Percentiles rank a stretch among this genome's conserved stretches.
Evolutionary conservation across 768 basidiomycete genomes (phyloP).

Genomic region (Tylopilus intermedius): DNA sequence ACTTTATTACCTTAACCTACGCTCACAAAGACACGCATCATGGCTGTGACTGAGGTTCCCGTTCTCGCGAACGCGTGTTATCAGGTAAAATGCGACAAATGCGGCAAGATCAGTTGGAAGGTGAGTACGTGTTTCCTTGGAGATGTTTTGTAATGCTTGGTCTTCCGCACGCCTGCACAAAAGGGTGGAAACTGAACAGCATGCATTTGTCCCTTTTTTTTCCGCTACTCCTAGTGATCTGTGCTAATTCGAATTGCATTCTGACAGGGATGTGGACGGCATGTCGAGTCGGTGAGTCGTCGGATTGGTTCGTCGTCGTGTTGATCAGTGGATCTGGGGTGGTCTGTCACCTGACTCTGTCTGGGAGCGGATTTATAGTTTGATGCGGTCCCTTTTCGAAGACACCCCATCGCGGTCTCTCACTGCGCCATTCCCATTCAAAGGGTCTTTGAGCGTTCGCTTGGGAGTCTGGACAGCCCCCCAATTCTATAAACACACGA

Average conservation of each 20-base stretch:
- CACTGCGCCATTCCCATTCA: conserved; percentile 18
- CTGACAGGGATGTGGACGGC: conserved; percentile 63
- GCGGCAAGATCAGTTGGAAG: conserved; percentile 69
- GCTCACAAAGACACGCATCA: conserved; percentile 17
- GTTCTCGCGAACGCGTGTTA: conserved; percentile 52
- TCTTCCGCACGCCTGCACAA: conserved; percentile 10
- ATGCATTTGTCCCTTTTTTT: conserved; percentile 8
- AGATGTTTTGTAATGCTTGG: conserved; percentile 16
- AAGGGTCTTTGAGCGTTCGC: conserved; percentile 16
- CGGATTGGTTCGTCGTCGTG: conserved; percentile 9
- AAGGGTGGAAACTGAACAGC: conserved; percentile 6
- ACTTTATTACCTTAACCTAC: conserved; percentile 34
- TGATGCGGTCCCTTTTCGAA: conserved; percentile 35
- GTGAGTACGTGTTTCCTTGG: conserved; percentile 40
- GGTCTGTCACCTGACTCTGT: conserved; percentile 3
- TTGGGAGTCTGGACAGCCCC: conserved; percentile 17
- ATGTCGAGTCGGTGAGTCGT: conserved; percentile 56
- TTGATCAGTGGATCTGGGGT: conserved; percentile 15
- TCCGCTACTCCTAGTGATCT: conserved; percentile 1
- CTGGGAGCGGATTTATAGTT: conserved; percentile 19
- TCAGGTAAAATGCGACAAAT: conserved; percentile 52
- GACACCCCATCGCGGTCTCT: conserved; percentile 28
- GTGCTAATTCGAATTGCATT: conserved; percentile 6
- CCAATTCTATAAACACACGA: conserved; percentile 23
- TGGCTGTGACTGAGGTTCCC: conserved; percentile 20